phyloP scores from a whole-genome alignment of 768 basidiomycete genomes.

The Tricholoma furcatifolium region DNA sequence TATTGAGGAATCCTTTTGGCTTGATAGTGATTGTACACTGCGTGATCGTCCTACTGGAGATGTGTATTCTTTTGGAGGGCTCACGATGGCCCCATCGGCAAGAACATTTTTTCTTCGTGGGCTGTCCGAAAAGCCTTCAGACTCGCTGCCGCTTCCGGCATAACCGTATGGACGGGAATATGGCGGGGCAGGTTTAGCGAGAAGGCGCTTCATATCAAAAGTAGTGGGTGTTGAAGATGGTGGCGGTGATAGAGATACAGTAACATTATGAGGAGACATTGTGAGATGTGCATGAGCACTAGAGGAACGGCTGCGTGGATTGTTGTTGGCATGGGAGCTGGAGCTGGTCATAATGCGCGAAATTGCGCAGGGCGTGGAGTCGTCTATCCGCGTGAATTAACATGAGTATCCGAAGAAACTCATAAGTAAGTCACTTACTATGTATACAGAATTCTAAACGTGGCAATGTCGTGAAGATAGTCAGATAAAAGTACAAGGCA shows the following conservation, averaged over 20 bases:
- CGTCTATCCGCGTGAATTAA: not conserved
- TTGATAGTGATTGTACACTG: conserved; percentile 1
- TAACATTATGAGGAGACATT: not conserved
- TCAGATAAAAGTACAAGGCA: not conserved
- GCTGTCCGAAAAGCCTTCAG: conserved; percentile 9
- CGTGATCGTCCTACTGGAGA: not conserved
- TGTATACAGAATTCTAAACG: not conserved
- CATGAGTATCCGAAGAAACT: not conserved
- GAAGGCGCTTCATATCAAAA: conserved; percentile 21
- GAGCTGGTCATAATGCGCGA: not conserved
- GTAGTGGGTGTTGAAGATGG: conserved; percentile 2
- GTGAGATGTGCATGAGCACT: not conserved
- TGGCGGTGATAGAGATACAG: not conserved
- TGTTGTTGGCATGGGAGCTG: not conserved
- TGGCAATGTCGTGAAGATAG: not conserved
- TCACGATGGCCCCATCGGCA: conserved; percentile 1
- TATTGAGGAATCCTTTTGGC: not conserved
- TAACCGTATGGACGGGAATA: conserved; percentile 1
- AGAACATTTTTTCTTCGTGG: not conserved
- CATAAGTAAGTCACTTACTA: not conserved
- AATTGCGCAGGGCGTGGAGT: not conserved
- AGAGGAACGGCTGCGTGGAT: not conserved
- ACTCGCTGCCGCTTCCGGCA: conserved; percentile 19
- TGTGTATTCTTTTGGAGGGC: not conserved
- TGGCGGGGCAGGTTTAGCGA: conserved; percentile 22